These are phyloP conservation scores for Arthromyces matolae DNA, from an alignment of 768 basidiomycete genomes.

Conservation along the genomic window DNA sequence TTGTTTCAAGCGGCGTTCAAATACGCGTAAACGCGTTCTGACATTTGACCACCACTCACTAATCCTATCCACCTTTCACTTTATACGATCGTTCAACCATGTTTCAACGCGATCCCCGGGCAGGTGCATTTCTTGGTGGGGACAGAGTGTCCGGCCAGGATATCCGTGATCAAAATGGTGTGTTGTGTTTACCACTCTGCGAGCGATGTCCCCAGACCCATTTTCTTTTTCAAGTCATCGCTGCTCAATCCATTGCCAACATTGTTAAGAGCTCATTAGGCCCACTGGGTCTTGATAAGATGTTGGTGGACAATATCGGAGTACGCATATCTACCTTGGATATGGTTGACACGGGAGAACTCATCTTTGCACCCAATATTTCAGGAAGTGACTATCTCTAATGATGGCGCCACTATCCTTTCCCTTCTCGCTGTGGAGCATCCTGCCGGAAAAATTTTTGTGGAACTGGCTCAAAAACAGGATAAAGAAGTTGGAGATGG, in stretches of 20 bases:
- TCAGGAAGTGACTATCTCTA: conserved; percentile 98
- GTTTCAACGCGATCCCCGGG: conserved; percentile 90
- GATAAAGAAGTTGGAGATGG: conserved; percentile 99
- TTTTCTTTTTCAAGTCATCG: conserved; percentile 60
- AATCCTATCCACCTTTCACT: conserved; percentile 2
- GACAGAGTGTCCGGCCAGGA: conserved; percentile 94
- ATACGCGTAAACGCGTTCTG: conserved; percentile 23
- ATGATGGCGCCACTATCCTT: conserved; percentile 99
- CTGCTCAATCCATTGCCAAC: conserved; percentile 95
- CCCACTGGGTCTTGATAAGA: conserved; percentile 92
- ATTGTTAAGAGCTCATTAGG: conserved; percentile 95
- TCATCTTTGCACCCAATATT: conserved; percentile 8
- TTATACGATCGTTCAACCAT: conserved; percentile 33
- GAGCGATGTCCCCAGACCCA: background rate
- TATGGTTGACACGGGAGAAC: background rate
- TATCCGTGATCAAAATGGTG: conserved; percentile 95
- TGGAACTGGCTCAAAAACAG: conserved; percentile 97
- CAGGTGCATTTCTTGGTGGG: conserved; percentile 91
- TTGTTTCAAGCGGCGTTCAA: conserved; percentile 21
- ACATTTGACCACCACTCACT: conserved; percentile 3
- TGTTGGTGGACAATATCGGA: conserved; percentile 97
- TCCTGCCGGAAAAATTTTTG: conserved; percentile 95
- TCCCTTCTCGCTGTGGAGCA: conserved; percentile 91
- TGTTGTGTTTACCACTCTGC: conserved; percentile 15
- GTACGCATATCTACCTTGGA: conserved; percentile 46